A percentile compares a stretch with the other conserved stretches of the same genome.
phyloP scores from a whole-genome alignment of 108 stramenopile genomes.

The Fragilaria crotonensis region DNA sequence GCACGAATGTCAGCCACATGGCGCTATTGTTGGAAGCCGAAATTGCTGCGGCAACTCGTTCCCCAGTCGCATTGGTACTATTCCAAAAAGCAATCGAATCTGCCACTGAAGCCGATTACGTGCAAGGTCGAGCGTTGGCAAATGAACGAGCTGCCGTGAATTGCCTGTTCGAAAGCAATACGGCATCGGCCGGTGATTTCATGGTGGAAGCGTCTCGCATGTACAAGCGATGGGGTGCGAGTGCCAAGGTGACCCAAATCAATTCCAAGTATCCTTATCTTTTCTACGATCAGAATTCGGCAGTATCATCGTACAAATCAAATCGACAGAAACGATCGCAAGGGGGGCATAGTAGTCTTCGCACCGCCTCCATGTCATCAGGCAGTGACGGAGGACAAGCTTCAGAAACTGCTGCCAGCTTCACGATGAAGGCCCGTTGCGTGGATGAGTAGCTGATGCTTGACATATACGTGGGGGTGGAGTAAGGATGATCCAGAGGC shows the following conservation, averaged over 20 bases:
- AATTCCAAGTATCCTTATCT: constrained; percentile 2
- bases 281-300: neutral
- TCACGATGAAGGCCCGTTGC: too few species aligned
- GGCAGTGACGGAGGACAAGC: too few species aligned
- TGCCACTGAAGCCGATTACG: neutral
- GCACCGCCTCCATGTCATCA: too few species aligned
- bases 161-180: neutral
- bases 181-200: neutral
- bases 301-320: neutral
- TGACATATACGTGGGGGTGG: too few species aligned
- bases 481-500: too few species aligned
- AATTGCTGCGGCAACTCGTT: neutral
- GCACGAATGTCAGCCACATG: neutral
- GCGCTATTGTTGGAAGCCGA: neutral
- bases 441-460: too few species aligned
- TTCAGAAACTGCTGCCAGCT: too few species aligned
- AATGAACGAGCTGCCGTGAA: neutral
- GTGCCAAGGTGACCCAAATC: neutral
- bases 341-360: too few species aligned
- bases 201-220: neutral
- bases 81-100: neutral
- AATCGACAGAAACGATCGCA: too few species aligned
- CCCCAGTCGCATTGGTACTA: neutral
- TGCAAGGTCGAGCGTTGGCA: neutral
- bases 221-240: neutral